Percentiles rank a stretch among this genome's conserved stretches.
Evolutionary conservation across 768 basidiomycete species (phyloP).

Genomic region (Pleurotus tuoliensis): DNA sequence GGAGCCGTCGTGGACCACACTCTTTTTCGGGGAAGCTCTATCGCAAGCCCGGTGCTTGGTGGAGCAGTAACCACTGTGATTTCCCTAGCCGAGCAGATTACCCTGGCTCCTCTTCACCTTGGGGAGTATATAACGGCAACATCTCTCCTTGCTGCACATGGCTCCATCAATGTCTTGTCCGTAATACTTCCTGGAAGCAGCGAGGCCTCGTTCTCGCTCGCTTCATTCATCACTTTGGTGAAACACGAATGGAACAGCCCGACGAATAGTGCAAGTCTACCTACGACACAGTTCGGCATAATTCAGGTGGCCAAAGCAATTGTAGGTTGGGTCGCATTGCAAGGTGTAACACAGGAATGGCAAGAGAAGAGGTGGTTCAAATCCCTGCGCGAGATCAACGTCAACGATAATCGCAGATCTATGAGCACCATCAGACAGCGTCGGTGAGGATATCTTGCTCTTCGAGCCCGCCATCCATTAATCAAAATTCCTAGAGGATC

Average conservation of each 20-base stretch:
- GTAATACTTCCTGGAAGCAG: conserved; percentile 71
- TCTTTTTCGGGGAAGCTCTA: conserved; percentile 58
- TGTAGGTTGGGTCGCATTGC: conserved; percentile 76
- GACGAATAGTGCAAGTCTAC: conserved; percentile 45
- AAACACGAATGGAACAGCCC: conserved; percentile 70
- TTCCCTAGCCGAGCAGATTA: conserved; percentile 64
- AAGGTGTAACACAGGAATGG: conserved; percentile 78
- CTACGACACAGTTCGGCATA: conserved; percentile 58
- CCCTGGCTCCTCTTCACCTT: conserved; percentile 70
- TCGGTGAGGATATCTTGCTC: conserved; percentile 22
- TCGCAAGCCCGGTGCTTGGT: conserved; percentile 55
- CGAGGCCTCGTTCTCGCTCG: conserved; percentile 79
- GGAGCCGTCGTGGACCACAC: conserved; percentile 60
- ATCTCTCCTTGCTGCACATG: conserved; percentile 68
- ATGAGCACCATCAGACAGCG: conserved; percentile 26
- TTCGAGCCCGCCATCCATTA: neutral
- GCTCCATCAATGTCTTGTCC: conserved; percentile 70
- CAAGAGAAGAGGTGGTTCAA: conserved; percentile 70
- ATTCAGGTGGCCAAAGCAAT: conserved; percentile 67
- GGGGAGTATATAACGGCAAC: conserved; percentile 76
- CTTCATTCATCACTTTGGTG: conserved; percentile 77
- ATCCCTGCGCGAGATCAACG: conserved; percentile 61
- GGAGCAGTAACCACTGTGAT: conserved; percentile 58
- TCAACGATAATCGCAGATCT: conserved; percentile 40
- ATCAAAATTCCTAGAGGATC: conserved; percentile 33